Conservation (phyloP, 2,329 filamentous ascomycete genomes). For the Neofusicoccum kwambonambiense region DNA sequence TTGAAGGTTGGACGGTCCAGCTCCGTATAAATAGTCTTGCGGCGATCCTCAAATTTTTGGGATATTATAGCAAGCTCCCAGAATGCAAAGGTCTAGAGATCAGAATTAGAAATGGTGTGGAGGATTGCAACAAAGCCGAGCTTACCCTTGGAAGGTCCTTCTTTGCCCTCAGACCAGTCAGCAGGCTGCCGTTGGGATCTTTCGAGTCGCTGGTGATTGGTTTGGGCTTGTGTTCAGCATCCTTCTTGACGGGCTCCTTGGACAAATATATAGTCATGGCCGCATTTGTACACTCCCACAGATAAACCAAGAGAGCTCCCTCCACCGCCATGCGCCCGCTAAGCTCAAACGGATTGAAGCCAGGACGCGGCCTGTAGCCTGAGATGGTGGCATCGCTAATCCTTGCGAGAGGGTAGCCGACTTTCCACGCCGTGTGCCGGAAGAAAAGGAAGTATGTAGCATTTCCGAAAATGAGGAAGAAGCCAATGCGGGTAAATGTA, state of each 20-base stretch:
- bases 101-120: conserved; percentile 20
- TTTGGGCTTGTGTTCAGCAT: conserved; percentile 41
- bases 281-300: conserved; percentile 76
- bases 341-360: conserved; percentile 9
- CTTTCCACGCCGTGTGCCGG: conserved; percentile 38
- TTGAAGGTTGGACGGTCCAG: conserved; percentile 85
- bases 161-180: conserved; percentile 81
- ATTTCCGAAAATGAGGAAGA: conserved; percentile 45
- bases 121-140: background rate
- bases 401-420: conserved; percentile 52
- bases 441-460: conserved; percentile 31
- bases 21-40: conserved; percentile 80
- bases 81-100: conserved; percentile 70
- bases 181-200: conserved; percentile 85
- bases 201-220: conserved; percentile 82
- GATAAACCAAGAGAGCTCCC: conserved; percentile 64
- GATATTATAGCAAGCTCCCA: conserved; percentile 87
- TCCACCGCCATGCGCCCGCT: conserved; percentile 41
- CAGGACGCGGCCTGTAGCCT: conserved; percentile 6
- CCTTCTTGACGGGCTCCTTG: conserved; percentile 78
- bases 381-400: background rate
- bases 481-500: conserved; percentile 59
- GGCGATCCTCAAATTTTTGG: conserved; percentile 68
- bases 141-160: conserved; percentile 71
- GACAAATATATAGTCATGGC: conserved; percentile 80